Base-by-base conservation (phyloP, 345 rosid species). In the Arabidopsis thaliana region DNA sequence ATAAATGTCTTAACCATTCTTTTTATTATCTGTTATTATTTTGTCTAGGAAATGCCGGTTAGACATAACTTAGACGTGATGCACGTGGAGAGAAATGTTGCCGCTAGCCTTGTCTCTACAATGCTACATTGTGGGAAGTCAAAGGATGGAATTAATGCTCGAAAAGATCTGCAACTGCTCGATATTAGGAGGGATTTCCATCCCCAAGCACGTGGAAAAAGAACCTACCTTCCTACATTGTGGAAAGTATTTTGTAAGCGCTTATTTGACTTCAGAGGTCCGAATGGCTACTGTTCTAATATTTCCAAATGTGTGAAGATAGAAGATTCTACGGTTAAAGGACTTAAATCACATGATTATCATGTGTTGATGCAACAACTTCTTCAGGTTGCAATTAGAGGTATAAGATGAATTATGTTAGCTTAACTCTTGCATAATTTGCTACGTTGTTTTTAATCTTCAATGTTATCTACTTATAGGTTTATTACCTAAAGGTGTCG, bases 11-110 rank as follows among this genome's bases (percentile, higher is more conserved):
- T 25, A 25, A 25, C 1, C 28, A 1, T 25, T 25, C 28, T 25
- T 25, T 25, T 25, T 25, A 25, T 13, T 44, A 44, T 44, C n/a
- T 42, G 6, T 12, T 5, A 12, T 44, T 13, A 5, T 44, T 1
- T 30, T 30, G 22, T 14, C 1, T 32, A 56, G 40, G 40, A 56
- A 0, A 9, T 56, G 5, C 60, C 60, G 3, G 23, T 56, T 13
- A 56, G 37, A 3, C 40, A 56, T 7, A 56, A 32, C 4, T 2
- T 56, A 56, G 22, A 56, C 20, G 23, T 56, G 22, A 56, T 56
- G 60, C 40, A 56, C 4, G 40, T 56, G 8, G 60, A 14, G 40
- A 56, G 60, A 56, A 56, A 30, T 56, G 23, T 56, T 2, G 40
- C 5, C 12, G 60, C 60, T 1, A 56, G 60, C 9, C 32, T 52